phyloP scores from a whole-genome alignment of 1,139 yeast species.

The Pichia sp. region DNA sequence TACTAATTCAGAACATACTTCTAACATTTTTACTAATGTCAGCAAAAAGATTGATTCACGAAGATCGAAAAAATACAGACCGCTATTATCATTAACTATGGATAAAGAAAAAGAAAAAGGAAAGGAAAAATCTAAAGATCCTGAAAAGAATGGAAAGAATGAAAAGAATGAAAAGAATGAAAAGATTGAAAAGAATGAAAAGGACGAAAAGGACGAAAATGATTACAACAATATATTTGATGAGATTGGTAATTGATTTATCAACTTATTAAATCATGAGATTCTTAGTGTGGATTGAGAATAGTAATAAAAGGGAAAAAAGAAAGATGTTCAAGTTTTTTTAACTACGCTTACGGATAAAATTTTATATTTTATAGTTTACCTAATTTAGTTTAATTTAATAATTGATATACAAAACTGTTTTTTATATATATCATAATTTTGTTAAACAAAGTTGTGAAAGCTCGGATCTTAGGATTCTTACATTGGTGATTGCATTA shows the following conservation, averaged over 20 bases:
- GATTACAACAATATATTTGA: background rate
- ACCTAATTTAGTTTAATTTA: background rate
- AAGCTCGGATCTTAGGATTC: slow-evolving; percentile 40
- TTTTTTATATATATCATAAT: background rate
- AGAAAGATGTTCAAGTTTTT: background rate
- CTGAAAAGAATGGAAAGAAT: background rate
- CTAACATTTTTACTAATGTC: background rate
- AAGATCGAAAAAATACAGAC: slow-evolving; percentile 6
- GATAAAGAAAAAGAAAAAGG: slow-evolving; percentile 4
- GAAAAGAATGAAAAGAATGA: background rate
- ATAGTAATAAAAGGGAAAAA: background rate
- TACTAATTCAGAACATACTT: background rate
- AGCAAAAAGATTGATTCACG: background rate
- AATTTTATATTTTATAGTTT: background rate
- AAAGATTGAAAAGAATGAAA: background rate
- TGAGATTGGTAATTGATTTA: background rate
- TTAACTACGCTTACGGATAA: background rate
- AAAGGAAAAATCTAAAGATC: background rate
- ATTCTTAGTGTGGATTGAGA: background rate
- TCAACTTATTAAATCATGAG: background rate
- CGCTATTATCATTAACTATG: slow-evolving; percentile 1
- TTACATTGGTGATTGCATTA: slow-evolving; percentile 40
- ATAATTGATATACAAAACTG: background rate
- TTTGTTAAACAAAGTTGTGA: slow-evolving; percentile 28
- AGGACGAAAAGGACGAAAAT: background rate